Percentiles rank a stretch among this genome's conserved stretches.
Evolutionary conservation across 768 basidiomycete species (phyloP).

Genomic region (Pseudohyphozyma bogoriensis): DNA sequence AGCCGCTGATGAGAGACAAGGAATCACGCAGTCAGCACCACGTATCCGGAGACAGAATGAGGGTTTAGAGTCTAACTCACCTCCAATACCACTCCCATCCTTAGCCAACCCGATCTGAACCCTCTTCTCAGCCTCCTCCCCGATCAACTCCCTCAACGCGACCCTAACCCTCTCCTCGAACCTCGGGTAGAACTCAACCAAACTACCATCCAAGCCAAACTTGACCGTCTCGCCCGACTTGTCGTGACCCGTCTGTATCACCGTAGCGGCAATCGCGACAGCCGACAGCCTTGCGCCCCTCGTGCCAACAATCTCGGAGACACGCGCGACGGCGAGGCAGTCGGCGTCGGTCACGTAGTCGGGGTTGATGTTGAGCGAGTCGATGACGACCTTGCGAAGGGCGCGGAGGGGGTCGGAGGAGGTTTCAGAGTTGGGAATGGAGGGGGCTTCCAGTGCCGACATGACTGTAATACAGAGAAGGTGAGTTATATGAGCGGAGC

Average conservation of each 20-base stretch:
- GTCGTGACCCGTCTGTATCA: slow-evolving; percentile 64
- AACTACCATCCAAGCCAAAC: slow-evolving; percentile 88
- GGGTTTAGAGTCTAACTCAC: slow-evolving; percentile 49
- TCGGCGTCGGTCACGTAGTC: slow-evolving; percentile 42
- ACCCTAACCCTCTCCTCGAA: slow-evolving; percentile 67
- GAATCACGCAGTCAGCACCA: background rate
- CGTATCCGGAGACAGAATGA: no score
- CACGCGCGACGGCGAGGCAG: slow-evolving; percentile 67
- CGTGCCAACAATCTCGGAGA: slow-evolving; percentile 61
- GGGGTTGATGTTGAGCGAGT: slow-evolving; percentile 13
- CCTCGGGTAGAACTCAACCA: slow-evolving; percentile 84
- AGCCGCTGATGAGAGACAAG: slow-evolving; percentile 7
- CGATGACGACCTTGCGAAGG: slow-evolving; percentile 16
- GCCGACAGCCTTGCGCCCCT: slow-evolving; percentile 77
- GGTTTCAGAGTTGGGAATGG: slow-evolving; percentile 21
- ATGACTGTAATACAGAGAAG: slow-evolving; percentile 12
- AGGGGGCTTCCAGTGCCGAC: slow-evolving; percentile 31
- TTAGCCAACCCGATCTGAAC: slow-evolving; percentile 87
- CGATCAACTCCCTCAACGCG: slow-evolving; percentile 64
- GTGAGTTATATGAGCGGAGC: slow-evolving; percentile 46
- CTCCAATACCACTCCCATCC: slow-evolving; percentile 94
- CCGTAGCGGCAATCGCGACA: slow-evolving; percentile 72
- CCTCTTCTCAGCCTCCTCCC: slow-evolving; percentile 64
- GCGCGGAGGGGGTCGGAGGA: slow-evolving; percentile 8
- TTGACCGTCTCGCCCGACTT: slow-evolving; percentile 44